Evolutionary conservation across 805 yeast species (phyloP), one percentile per base, ranked within the genome.

Genomic region (Pichia occidentalis): DNA sequence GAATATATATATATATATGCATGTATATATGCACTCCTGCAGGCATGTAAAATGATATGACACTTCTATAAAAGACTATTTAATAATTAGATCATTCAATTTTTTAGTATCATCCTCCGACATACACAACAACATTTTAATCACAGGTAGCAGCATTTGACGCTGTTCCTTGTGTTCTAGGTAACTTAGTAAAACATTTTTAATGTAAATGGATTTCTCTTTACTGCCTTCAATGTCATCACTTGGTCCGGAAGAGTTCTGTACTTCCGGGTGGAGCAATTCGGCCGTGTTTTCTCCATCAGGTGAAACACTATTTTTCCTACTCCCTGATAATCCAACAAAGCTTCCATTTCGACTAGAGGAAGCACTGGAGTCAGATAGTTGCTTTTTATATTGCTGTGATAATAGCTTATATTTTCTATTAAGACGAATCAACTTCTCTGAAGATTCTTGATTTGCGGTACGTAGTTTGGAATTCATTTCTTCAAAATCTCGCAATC

Each of bases 161-260:
- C 97, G 70, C 59, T 88, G 97, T n/a, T 90, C 98, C 52, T 73
- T 83, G 54, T 85, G 95, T 53, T 88, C 96, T 38, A 92, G 60
- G 56, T 83, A 92, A 2, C 97, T 97, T 2, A 90, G 63, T n/a
- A 90, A 59, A 3, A 90, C 96, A 54, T 92, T 92, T 57, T 84
- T 85, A 36, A 87, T 69, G 55, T 90, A 90, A 10, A 94, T 85
- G 16, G 80, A 67, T 49, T 76, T 81, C 32, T 67, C 69, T 13
- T 54, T 54, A 18, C 52, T 53, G 14, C 62, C 65, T 4, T 53
- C 59, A 23, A 44, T 47, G 9, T 34, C 37, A 5, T 43, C 36
- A 42, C 53, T 34, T 50, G 57, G 21, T 9, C 24, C 32, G 5
- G 27, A 35, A 12, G 26, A 40, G 4, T 22, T 17, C n/a, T 24